Base-by-base conservation (phyloP, 176 grass and related monocot genomes). In the Carex littledalei region DNA sequence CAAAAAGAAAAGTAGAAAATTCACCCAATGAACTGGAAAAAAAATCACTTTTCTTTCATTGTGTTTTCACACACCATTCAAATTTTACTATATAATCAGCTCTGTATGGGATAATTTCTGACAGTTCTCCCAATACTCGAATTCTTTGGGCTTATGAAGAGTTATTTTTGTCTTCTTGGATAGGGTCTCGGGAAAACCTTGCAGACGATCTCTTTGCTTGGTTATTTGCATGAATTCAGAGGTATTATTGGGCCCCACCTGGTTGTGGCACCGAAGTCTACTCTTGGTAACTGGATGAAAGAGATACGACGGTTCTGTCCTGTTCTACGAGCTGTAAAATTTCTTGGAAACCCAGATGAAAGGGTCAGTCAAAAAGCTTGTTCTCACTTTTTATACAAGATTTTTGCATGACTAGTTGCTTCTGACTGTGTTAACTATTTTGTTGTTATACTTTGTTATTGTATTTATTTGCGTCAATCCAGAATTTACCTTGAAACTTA, bases 131-230 rank as follows among this genome's bases (percentile, higher is more conserved):
- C 15, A 17, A 77, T 77, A 77, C 22, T 56, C 3, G 0, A 55
- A 55, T 52, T 75, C 2, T 14, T 54, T 20, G 68, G 45, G 2
- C 11, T 47, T 53, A 26, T 14, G 43, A 76, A 76, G 5, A 41
- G 41, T 80, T 17, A 82, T 6, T 15, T 68, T 77, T 84, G 22
- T 55, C 43, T 83, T 76, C 58, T 88, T 73, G 63, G 84, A 74
- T 79, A 98, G 96, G 96, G 96, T 78, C 96, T 98, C 55, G 96
- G 96, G 39, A 98, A 98, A 87, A 98, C 96, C 22, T 92, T 98
- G 79, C 96, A 98, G 91, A 98, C 96, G 15, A 98, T 98, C 54
- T 98, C 96, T 37, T 61, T 98, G 84, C 71, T 98, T 52, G 96
- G 96, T 37, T 99, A 99, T 89, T 79, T 99, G 71, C 85, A 94